Conservation (phyloP, 345 rosid species). For the Dipteronia dyeriana region DNA sequence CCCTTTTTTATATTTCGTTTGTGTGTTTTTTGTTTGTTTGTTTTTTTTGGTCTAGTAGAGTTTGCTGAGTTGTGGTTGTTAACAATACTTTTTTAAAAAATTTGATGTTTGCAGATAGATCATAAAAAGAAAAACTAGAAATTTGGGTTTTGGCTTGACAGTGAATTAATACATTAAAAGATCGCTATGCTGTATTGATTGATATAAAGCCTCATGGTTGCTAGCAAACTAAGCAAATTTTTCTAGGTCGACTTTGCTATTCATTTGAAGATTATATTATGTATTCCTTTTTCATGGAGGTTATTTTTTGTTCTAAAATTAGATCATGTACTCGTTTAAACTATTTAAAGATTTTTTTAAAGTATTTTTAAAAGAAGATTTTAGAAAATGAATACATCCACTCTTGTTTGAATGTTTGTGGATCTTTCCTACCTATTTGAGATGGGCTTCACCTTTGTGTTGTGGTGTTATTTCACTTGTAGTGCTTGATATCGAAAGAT, state of each 20-base stretch:
- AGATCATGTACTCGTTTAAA: background rate
- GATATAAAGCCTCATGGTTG: slow-evolving; percentile 2
- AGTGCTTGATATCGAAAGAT: no score
- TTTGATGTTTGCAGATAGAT: slow-evolving; percentile 63
- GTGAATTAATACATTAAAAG: slow-evolving; percentile 49
- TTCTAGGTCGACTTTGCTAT: background rate
- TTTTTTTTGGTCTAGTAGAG: no score
- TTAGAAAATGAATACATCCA: background rate
- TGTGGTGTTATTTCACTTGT: no score
- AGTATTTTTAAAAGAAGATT: no score
- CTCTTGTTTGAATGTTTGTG: background rate
- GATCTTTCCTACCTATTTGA: background rate
- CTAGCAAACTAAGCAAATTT: slow-evolving; percentile 7
- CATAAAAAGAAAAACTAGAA: slow-evolving; percentile 94
- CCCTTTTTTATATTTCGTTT: no score
- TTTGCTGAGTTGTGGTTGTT: no score
- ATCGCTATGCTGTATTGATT: background rate
- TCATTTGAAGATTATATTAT: no score
- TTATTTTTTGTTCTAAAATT: no score
- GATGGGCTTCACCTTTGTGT: no score
- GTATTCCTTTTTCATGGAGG: no score
- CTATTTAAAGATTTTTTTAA: background rate
- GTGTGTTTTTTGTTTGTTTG: no score
- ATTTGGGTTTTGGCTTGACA: slow-evolving; percentile 89
- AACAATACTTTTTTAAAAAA: background rate